Evolutionary conservation across 371 early-diverging fungal species (phyloP).

Genomic region (Mucor irregularis): DNA sequence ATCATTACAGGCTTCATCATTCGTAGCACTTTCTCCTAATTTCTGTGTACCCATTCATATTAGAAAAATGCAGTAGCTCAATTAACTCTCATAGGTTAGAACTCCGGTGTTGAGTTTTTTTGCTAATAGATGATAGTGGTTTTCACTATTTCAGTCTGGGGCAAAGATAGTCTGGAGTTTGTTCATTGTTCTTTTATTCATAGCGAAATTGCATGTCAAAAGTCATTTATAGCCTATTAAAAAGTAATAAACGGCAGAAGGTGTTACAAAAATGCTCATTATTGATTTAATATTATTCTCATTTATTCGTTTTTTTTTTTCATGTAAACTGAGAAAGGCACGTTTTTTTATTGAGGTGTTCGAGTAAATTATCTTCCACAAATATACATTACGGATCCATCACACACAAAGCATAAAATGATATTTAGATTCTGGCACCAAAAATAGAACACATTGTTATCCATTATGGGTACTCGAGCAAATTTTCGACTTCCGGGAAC

Average conservation of each 20-base stretch:
- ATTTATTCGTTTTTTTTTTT: too few relatives aligned
- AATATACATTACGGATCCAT: too few relatives aligned
- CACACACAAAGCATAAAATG: not conserved
- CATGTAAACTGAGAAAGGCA: too few relatives aligned
- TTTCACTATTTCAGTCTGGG: not conserved
- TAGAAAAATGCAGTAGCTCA: conserved; percentile 11
- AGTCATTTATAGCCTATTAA: too few relatives aligned
- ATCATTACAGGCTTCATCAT: not conserved
- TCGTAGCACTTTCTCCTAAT: conserved; percentile 21
- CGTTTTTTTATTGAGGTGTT: too few relatives aligned
- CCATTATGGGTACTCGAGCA: not conserved
- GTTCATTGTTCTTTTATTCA: too few relatives aligned
- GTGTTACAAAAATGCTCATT: too few relatives aligned
- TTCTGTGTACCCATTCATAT: conserved; percentile 9
- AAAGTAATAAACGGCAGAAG: too few relatives aligned
- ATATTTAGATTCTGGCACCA: not conserved
- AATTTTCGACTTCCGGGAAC: not conserved
- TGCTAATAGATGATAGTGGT: not conserved
- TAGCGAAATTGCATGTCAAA: too few relatives aligned
- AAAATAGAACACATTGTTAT: conserved; percentile 1
- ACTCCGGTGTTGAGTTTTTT: not conserved
- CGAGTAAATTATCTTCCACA: too few relatives aligned
- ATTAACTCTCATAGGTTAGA: conserved; percentile 8
- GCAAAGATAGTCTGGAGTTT: too few relatives aligned
- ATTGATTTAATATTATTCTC: too few relatives aligned